Evolutionary conservation across 805 yeast species (phyloP).

Genomic region (Cyberlindnera suaveolens): DNA sequence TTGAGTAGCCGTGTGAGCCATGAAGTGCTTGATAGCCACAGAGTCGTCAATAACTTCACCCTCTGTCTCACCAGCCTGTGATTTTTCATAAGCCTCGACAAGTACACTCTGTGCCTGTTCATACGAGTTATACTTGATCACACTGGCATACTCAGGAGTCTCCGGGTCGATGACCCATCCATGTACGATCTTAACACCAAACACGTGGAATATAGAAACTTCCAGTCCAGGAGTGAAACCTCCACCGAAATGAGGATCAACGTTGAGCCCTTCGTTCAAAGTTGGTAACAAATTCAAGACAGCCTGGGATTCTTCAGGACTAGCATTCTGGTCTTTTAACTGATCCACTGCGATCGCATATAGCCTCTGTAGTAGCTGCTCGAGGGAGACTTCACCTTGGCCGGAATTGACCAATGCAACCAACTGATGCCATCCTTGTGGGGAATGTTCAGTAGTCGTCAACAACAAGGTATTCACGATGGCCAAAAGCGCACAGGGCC

Average conservation of each 20-base stretch:
- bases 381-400: conserved; percentile 28
- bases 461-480: conserved; percentile 64
- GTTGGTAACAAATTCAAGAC: conserved; percentile 43
- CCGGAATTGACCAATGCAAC: conserved; percentile 26
- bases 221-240: conserved; percentile 49
- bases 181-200: conserved; percentile 61
- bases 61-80: conserved; percentile 18
- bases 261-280: conserved; percentile 62
- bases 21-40: conserved; percentile 37
- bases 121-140: conserved; percentile 39
- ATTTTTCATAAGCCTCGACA: conserved; percentile 37
- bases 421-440: conserved; percentile 19
- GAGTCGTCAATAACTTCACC: conserved; percentile 29
- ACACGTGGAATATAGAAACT: conserved; percentile 49
- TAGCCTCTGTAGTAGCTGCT: conserved; percentile 40
- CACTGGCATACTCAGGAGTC: conserved; percentile 27
- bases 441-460: conserved; percentile 28
- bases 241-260: conserved; percentile 67
- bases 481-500: conserved; percentile 86
- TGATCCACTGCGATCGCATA: conserved; percentile 40
- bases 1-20: conserved; percentile 65
- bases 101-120: conserved; percentile 57
- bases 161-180: conserved; percentile 71
- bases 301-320: background rate
- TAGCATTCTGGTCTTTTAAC: conserved; percentile 17